Evolutionary conservation across 345 rosid genomes (phyloP).

Genomic region (Eucalyptus cloeziana): DNA sequence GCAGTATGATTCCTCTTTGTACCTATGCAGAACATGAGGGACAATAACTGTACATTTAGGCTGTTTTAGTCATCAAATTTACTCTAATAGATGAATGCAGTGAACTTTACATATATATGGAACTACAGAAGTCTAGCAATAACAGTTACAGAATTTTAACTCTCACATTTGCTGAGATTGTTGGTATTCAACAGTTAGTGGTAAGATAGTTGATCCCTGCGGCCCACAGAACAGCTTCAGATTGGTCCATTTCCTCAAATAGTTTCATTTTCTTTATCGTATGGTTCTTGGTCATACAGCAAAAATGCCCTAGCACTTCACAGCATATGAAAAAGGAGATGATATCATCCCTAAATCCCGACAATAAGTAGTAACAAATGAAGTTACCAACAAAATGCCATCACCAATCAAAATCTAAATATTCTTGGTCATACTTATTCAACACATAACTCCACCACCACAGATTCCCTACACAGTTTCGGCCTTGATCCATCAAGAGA

Average conservation of each 20-base stretch:
- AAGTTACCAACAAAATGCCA: background rate
- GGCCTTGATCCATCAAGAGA: background rate
- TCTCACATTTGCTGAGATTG: background rate
- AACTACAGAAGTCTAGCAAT: background rate
- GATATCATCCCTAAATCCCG: background rate
- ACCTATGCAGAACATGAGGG: background rate
- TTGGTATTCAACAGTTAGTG: background rate
- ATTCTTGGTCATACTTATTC: background rate
- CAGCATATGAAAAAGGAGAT: background rate
- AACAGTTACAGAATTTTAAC: background rate
- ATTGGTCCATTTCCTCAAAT: background rate
- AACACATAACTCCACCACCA: background rate
- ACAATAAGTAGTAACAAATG: background rate
- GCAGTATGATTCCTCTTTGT: background rate
- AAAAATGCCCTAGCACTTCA: background rate
- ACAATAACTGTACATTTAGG: background rate
- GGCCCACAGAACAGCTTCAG: background rate
- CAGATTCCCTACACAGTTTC: background rate
- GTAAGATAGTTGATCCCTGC: background rate
- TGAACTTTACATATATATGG: background rate
- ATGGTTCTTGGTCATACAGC: background rate
- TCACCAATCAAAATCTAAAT: background rate
- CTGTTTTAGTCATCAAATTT: background rate
- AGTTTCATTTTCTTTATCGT: background rate
- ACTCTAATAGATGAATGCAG: background rate